phyloP scores from a whole-genome alignment of 306 rosid genomes.

The Dicorynia guianensis region DNA sequence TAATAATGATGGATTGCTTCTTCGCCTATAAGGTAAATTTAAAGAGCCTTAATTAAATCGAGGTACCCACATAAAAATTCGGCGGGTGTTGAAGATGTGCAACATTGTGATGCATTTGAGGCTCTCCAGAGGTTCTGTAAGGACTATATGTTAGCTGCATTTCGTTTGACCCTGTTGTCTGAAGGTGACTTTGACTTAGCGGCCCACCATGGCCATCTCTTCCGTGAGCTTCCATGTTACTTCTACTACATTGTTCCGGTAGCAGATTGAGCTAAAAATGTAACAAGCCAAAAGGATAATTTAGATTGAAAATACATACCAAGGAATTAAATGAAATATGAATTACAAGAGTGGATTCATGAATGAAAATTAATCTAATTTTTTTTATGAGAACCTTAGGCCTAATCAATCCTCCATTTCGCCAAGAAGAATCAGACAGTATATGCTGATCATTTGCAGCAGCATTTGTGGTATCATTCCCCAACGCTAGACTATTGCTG shows the following conservation, averaged over 20 bases:
- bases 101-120: conserved; percentile 58
- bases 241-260: conserved; percentile 50
- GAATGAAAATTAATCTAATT: neutral
- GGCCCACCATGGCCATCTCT: conserved; percentile 56
- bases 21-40: neutral
- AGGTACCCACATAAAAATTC: conserved; percentile 65
- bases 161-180: conserved; percentile 56
- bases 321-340: conserved; percentile 3
- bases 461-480: conserved; percentile 45
- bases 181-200: conserved; percentile 61
- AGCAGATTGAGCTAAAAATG: conserved; percentile 46
- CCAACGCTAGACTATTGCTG: conserved; percentile 9
- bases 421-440: conserved; percentile 47
- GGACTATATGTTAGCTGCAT: conserved; percentile 66
- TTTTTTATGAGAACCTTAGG: conserved; percentile 41
- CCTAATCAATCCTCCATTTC: conserved; percentile 41
- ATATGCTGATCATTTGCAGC: conserved; percentile 41
- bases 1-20: neutral
- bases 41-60: conserved; percentile 18
- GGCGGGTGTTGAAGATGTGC: conserved; percentile 54
- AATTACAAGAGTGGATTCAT: neutral
- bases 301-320: neutral
- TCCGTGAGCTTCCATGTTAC: conserved; percentile 45
- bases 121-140: conserved; percentile 51
- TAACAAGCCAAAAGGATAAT: neutral